Evolutionary conservation across 257 asterid genomes (phyloP).

Genomic region (Solanum peruvianum): DNA sequence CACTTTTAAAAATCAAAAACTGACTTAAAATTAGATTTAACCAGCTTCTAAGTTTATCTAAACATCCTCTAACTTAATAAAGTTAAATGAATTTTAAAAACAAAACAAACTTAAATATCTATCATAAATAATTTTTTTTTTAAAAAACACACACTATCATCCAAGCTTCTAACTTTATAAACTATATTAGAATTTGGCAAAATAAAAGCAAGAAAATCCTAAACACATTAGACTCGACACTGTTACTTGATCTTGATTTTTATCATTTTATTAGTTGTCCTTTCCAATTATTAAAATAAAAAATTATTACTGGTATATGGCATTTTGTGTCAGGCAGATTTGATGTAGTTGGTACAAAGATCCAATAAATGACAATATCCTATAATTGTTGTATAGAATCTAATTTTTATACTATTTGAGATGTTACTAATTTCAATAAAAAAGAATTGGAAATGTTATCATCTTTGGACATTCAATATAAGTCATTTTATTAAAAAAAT

Average conservation of each 20-base stretch:
- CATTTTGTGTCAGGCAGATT: background rate
- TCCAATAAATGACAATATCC: background rate
- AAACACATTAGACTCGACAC: background rate
- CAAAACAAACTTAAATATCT: background rate
- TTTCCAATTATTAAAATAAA: background rate
- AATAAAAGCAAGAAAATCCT: background rate
- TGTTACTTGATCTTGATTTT: background rate
- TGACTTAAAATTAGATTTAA: too few species aligned
- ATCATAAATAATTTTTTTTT: too few species aligned
- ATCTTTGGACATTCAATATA: background rate
- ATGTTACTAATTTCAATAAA: background rate
- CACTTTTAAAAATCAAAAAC: too few species aligned
- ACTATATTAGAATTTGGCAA: too few species aligned
- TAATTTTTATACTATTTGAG: background rate
- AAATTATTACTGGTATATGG: background rate
- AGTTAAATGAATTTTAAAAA: too few species aligned
- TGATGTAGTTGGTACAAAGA: background rate
- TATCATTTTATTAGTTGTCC: background rate
- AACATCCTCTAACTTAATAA: too few species aligned
- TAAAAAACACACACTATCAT: too few species aligned
- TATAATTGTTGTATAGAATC: background rate
- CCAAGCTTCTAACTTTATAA: background rate
- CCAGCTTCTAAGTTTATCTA: too few species aligned
- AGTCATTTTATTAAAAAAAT: background rate
- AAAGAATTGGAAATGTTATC: background rate